These are phyloP conservation scores for Penicillium sp. DNA, from an alignment of 2,329 filamentous ascomycete genomes.

Conservation along the genomic window DNA sequence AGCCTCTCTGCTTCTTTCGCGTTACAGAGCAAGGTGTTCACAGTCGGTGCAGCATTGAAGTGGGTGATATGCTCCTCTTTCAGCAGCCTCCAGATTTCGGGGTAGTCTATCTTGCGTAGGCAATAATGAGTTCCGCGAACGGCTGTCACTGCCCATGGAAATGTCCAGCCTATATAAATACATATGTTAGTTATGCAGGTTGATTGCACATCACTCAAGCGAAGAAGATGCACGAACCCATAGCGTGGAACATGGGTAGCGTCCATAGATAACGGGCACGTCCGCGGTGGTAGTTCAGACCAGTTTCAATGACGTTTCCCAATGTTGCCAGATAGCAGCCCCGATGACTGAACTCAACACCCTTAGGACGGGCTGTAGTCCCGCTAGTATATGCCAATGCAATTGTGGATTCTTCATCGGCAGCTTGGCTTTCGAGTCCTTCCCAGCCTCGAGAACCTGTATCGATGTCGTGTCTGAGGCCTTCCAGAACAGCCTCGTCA, in stretches of 20 bases:
- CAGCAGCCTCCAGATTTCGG: constrained; percentile 83
- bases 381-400: constrained; percentile 92
- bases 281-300: constrained; percentile 67
- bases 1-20: constrained; percentile 71
- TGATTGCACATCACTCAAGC: background rate
- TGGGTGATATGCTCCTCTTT: constrained; percentile 87
- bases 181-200: background rate
- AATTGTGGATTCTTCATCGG: constrained; percentile 75
- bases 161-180: constrained; percentile 64
- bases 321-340: constrained; percentile 81
- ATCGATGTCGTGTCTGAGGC: constrained; percentile 67
- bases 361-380: constrained; percentile 88
- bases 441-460: constrained; percentile 70
- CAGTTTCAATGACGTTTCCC: constrained; percentile 84
- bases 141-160: constrained; percentile 89
- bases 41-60: constrained; percentile 93
- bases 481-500: constrained; percentile 78
- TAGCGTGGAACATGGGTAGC: constrained; percentile 77
- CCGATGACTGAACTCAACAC: constrained; percentile 87
- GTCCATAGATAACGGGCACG: constrained; percentile 87
- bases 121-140: constrained; percentile 94
- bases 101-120: constrained; percentile 90
- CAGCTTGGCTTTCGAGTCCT: constrained; percentile 66
- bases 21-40: constrained; percentile 88
- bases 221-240: constrained; percentile 39